phyloP scores from a whole-genome alignment of 1,284 basidiomycete species.

The Rhodotorula sp. region DNA sequence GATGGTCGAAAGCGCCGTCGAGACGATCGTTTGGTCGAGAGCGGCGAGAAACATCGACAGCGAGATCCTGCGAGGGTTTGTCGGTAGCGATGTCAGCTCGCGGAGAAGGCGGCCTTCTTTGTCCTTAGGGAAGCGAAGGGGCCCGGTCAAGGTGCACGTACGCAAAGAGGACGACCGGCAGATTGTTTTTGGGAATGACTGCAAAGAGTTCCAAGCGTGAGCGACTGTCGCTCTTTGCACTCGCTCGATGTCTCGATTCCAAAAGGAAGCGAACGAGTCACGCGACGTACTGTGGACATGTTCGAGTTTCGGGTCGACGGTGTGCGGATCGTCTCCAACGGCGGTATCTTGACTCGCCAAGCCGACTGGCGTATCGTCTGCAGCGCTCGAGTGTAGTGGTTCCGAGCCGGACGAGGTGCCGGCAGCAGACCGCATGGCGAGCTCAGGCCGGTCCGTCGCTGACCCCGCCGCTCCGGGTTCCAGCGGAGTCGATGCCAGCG shows the following conservation, averaged over 20 bases:
- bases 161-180: conserved; percentile 15
- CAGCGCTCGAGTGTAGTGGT: background rate
- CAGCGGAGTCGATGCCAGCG: background rate
- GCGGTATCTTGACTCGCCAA: background rate
- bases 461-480: background rate
- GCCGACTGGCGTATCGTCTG: background rate
- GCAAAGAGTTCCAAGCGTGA: background rate
- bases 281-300: background rate
- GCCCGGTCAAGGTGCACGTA: background rate
- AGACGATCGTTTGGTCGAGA: conserved; percentile 52
- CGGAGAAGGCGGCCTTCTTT: background rate
- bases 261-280: background rate
- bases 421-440: background rate
- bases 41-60: conserved; percentile 58
- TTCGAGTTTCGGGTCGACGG: background rate
- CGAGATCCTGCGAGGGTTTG: conserved; percentile 48
- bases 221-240: background rate
- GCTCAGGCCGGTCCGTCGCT: background rate
- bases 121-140: too few species aligned
- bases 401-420: too few species aligned
- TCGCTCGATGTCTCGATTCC: background rate
- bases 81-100: background rate
- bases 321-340: background rate
- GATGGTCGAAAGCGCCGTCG: conserved; percentile 40
- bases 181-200: conserved; percentile 14